These are phyloP conservation scores for Scheffersomyces spartinae DNA, from an alignment of 805 yeast genomes.

Conservation along the genomic window DNA sequence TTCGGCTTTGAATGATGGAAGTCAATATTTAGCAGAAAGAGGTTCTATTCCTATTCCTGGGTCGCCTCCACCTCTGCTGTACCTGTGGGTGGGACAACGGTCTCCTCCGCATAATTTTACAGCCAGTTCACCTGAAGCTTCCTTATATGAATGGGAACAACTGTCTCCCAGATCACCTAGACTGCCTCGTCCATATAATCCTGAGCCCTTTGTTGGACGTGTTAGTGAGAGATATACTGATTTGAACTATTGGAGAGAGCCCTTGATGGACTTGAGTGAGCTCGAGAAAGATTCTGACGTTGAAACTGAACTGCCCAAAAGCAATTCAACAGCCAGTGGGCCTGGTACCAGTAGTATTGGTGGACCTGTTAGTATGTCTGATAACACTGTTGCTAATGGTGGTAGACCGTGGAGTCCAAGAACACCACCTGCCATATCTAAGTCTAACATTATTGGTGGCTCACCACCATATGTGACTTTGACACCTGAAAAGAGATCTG, in stretches of 20 bases:
- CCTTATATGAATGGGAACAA: too few relatives aligned
- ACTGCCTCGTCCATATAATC: too few relatives aligned
- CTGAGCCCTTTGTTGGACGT: too few relatives aligned
- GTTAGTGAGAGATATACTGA: slow-evolving; percentile 64
- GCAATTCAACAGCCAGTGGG: slow-evolving; percentile 8
- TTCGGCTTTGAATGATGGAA: too few relatives aligned
- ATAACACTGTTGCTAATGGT: slow-evolving; percentile 1
- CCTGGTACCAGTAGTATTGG: slow-evolving; percentile 5
- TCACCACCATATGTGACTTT: slow-evolving; percentile 5
- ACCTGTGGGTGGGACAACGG: too few relatives aligned
- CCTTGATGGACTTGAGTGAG: slow-evolving; percentile 53
- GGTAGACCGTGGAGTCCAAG: slow-evolving; percentile 6
- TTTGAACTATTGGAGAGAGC: slow-evolving; percentile 87
- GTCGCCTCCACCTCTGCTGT: slow-evolving; percentile 8
- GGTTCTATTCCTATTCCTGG: too few relatives aligned
- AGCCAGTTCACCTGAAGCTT: too few relatives aligned
- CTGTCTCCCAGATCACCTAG: too few relatives aligned
- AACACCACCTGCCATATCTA: background rate
- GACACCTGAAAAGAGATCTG: slow-evolving; percentile 1
- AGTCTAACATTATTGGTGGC: background rate
- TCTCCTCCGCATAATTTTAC: too few relatives aligned
- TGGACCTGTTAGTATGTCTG: slow-evolving; percentile 1
- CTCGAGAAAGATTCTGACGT: slow-evolving; percentile 24
- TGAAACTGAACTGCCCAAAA: slow-evolving; percentile 1
- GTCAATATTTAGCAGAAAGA: too few relatives aligned